These are phyloP conservation scores for Lophium mytilinum DNA, from an alignment of 495 filamentous ascomycete species.

Conservation along the genomic window DNA sequence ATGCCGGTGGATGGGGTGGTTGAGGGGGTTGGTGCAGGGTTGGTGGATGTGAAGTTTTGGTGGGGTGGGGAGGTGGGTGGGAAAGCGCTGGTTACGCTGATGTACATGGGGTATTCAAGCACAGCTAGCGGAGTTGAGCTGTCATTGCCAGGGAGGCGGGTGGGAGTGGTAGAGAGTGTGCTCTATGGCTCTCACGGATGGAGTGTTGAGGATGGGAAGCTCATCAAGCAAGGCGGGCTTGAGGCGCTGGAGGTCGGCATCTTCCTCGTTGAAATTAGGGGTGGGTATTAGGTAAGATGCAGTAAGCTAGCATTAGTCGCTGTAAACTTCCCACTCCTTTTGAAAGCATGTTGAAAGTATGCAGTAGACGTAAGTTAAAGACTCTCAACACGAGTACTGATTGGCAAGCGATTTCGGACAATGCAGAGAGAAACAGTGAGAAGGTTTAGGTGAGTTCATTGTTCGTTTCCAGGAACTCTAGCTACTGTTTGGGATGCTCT, in stretches of 20 bases:
- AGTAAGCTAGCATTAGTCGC: too few species aligned
- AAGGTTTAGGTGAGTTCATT: too few species aligned
- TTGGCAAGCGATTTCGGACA: too few species aligned
- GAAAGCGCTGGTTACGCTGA: constrained; percentile 7
- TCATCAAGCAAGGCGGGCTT: neutral
- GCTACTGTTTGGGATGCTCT: too few species aligned
- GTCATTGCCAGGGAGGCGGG: neutral
- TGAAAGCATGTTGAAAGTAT: too few species aligned
- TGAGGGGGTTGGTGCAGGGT: constrained; percentile 5
- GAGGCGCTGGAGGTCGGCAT: neutral
- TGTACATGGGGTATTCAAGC: constrained; percentile 4
- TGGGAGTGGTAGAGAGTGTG: neutral
- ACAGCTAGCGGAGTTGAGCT: neutral
- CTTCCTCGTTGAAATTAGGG: neutral
- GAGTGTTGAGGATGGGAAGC: neutral
- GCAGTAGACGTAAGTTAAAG: too few species aligned
- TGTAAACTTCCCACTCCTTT: too few species aligned
- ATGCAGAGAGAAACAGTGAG: too few species aligned
- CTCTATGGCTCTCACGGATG: constrained; percentile 4
- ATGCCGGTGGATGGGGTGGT: constrained; percentile 6
- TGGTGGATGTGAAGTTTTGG: constrained; percentile 14
- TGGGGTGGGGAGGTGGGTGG: neutral
- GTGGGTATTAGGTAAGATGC: neutral
- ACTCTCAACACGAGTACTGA: too few species aligned
- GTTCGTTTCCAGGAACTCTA: too few species aligned